Percentiles rank a stretch among this genome's conserved stretches.
Conservation (phyloP, 148 eudicot genomes). For the Nepenthes gracilis region DNA sequence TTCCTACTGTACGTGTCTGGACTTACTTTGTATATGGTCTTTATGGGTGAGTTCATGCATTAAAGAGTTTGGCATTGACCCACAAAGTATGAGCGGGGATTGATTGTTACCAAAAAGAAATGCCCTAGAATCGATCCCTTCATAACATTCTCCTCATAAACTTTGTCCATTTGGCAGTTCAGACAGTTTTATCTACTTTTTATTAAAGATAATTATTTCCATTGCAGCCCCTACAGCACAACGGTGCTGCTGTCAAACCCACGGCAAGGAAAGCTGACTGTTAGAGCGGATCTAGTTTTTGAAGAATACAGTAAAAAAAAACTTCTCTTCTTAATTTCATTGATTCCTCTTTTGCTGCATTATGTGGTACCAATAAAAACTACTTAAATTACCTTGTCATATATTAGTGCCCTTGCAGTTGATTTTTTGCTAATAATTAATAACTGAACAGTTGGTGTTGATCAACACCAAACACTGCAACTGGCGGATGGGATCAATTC, state of each 20-base stretch:
- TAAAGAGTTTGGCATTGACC: no score
- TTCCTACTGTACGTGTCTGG: no score
- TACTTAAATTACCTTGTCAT: background rate
- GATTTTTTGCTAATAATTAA: no score
- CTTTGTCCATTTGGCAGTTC: no score
- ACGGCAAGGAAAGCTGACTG: conserved; percentile 50
- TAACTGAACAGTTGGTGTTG: conserved; percentile 62
- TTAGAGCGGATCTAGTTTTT: conserved; percentile 76
- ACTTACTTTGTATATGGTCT: no score
- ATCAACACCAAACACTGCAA: conserved; percentile 52
- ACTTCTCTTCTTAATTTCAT: conserved; percentile 1
- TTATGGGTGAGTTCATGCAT: no score
- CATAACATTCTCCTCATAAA: no score
- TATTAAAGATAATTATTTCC: background rate
- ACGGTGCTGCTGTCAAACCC: conserved; percentile 44
- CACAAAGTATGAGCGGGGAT: no score
- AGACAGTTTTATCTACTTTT: no score
- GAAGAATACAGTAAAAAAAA: conserved; percentile 59
- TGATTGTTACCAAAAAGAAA: no score
- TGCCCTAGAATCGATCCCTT: no score
- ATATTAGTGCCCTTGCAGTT: conserved; percentile 7
- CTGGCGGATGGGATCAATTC: conserved; percentile 24
- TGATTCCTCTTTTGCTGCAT: background rate
- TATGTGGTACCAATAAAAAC: no score
- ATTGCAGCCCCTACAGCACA: conserved; percentile 71